Base-by-base conservation (phyloP, 768 basidiomycete species). In the Lentinula sp. region DNA sequence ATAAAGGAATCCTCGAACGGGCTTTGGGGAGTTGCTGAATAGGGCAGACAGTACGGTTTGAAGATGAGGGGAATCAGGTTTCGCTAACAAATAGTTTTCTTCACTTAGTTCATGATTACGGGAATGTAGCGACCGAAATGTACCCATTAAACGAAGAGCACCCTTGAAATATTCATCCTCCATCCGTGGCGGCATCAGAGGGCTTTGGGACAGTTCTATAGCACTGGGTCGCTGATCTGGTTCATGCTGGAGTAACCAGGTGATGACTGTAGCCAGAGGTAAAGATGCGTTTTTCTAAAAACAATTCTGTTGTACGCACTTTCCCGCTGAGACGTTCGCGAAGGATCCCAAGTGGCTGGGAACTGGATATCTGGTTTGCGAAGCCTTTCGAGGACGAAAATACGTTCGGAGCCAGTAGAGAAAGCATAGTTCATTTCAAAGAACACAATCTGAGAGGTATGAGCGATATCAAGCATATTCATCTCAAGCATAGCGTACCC, bases 401-500 rank as follows among this genome's bases (percentile, higher is more conserved):
- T 89, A 21, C 95, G 85, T 68, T 98, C 95, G 18, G 90, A 81
- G 1, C 84, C 86, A 0, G 95, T 97, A 10, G 82, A 76, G 73
- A 97, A 93, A 16, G 76, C 67, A 72, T 88, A 92, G 71, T 93
- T 95, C 94, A 97, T 96, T 75, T 98, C 95, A 68, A 98, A 97
- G 73, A 97, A 97, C 13, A 97, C 95, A 65, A 98, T 87, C 92
- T 95, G 63, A 42, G 31, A 48, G 60, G 4, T 46, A 52, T 59
- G 21, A 63, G 21, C 37, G 2, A 58, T 16, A 32, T 15, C 10
- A 18, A 42, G n/a, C 9, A 18, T 46, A 21, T 60, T 18, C 31
- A n/a, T 18, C 46, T 21, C 13, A 59, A 16, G 11, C 15, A 21
- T 10, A 8, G 77, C 86, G 56, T 69, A 93, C 93, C 23, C 95